phyloP scores from a whole-genome alignment of 306 rosid genomes.

The Ormosia semicastrata region DNA sequence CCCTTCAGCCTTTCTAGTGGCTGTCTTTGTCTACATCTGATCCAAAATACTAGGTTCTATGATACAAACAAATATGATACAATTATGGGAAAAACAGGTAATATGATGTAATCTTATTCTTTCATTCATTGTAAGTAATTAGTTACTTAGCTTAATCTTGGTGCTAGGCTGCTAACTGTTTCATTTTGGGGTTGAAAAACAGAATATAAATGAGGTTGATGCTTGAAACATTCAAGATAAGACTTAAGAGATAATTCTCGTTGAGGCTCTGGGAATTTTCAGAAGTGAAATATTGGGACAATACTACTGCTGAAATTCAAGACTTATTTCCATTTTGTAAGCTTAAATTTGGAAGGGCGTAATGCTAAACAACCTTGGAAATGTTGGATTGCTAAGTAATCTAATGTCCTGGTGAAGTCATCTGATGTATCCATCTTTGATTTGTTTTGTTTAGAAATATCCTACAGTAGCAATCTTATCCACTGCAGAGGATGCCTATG shows the following conservation, averaged over 20 bases:
- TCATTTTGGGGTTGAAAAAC: background rate
- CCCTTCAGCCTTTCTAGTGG: background rate
- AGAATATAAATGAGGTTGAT: constrained; percentile 19
- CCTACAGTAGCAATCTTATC: background rate
- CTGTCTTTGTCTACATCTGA: background rate
- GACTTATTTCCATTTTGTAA: background rate
- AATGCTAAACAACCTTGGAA: background rate
- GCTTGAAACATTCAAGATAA: background rate
- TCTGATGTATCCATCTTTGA: background rate
- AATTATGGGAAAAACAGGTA: constrained; percentile 31
- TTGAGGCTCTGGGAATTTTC: background rate
- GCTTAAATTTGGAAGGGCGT: background rate
- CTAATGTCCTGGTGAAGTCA: background rate
- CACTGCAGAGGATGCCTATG: no score
- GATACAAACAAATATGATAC: no score
- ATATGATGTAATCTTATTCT: background rate
- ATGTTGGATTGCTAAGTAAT: background rate
- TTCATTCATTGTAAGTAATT: background rate
- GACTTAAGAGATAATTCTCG: background rate
- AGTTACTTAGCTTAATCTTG: background rate
- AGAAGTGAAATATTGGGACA: background rate
- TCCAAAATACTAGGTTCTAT: background rate
- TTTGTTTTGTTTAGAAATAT: background rate
- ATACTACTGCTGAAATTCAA: background rate
- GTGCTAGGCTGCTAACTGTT: background rate